These are phyloP conservation scores for Cenchrus fungigraminus DNA, from an alignment of 176 grass and related monocot genomes.

Conservation along the genomic window DNA sequence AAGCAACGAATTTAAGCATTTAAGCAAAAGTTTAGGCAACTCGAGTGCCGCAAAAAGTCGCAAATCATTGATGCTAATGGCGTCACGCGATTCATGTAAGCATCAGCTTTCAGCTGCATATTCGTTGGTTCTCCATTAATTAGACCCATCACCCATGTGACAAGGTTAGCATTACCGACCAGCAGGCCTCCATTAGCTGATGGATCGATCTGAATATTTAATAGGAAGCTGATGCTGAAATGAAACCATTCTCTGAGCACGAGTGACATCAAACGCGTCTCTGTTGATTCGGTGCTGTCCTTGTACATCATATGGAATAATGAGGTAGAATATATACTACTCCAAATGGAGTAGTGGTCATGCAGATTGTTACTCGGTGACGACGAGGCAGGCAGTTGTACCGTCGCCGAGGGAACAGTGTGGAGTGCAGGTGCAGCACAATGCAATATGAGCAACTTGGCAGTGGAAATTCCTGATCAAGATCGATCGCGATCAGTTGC, in stretches of 20 bases:
- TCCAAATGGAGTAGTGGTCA: not conserved
- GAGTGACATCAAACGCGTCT: not conserved
- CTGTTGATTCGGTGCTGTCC: conserved; percentile 9
- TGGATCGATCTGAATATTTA: not conserved
- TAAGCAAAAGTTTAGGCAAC: not conserved
- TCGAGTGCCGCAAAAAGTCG: conserved; percentile 27
- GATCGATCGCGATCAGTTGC: not conserved
- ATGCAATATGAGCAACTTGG: not conserved
- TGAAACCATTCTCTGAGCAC: conserved; percentile 17
- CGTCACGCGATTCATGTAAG: conserved; percentile 23
- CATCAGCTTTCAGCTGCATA: conserved; percentile 37
- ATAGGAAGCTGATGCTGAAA: not conserved
- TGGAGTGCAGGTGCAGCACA: not conserved
- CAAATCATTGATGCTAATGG: conserved; percentile 49
- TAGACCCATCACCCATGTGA: conserved; percentile 21
- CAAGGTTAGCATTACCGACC: conserved; percentile 46
- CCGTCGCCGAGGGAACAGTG: conserved; percentile 24
- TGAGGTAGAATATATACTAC: not conserved
- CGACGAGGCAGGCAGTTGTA: not conserved
- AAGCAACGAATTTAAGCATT: not conserved
- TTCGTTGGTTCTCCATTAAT: conserved; percentile 5
- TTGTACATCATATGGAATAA: not conserved
- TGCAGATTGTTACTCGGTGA: not conserved
- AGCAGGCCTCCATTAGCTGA: conserved; percentile 5
- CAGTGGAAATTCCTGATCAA: not conserved